Conservation (phyloP, 768 basidiomycete genomes). For the Russula vinacea region DNA sequence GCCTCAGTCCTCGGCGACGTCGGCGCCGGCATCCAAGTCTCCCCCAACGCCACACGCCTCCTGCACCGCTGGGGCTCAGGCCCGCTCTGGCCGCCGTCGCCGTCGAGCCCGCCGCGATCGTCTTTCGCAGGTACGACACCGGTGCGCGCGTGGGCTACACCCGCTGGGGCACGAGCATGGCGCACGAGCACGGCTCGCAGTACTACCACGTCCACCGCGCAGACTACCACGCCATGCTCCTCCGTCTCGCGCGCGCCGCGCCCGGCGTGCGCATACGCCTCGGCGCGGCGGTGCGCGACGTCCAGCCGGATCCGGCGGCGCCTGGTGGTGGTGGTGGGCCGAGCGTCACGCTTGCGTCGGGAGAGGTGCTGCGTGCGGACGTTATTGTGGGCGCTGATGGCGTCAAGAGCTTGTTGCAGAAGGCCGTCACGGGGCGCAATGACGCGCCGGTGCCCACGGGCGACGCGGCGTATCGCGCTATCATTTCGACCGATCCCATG, state of each 20-base stretch:
- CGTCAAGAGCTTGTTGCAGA: conserved; percentile 49
- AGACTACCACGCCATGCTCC: conserved; percentile 43
- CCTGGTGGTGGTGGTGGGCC: conserved; percentile 33
- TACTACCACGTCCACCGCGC: conserved; percentile 46
- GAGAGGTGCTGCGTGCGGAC: conserved; percentile 40
- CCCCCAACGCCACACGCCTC: conserved; percentile 42
- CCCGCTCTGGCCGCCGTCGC: conserved; percentile 35
- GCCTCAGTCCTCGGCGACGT: conserved; percentile 42
- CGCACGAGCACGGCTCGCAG: conserved; percentile 38
- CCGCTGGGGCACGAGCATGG: conserved; percentile 37
- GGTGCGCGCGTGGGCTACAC: conserved; percentile 42
- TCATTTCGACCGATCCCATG: conserved; percentile 46
- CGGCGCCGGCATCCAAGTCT: conserved; percentile 45
- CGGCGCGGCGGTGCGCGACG: conserved; percentile 35
- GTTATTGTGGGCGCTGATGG: conserved; percentile 42
- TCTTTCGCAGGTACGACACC: conserved; percentile 39
- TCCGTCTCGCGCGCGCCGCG: conserved; percentile 35
- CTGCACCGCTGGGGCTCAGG: conserved; percentile 42
- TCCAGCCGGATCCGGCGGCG: conserved; percentile 35
- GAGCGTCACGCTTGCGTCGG: conserved; percentile 38
- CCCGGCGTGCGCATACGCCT: conserved; percentile 38
- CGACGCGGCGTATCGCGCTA: conserved; percentile 60
- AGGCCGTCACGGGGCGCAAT: conserved; percentile 48
- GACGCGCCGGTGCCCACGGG: conserved; percentile 51
- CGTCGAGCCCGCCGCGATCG: conserved; percentile 41